These are phyloP conservation scores for Ogataea trehaloabstinens DNA, from an alignment of 805 yeast species.

Conservation along the genomic window DNA sequence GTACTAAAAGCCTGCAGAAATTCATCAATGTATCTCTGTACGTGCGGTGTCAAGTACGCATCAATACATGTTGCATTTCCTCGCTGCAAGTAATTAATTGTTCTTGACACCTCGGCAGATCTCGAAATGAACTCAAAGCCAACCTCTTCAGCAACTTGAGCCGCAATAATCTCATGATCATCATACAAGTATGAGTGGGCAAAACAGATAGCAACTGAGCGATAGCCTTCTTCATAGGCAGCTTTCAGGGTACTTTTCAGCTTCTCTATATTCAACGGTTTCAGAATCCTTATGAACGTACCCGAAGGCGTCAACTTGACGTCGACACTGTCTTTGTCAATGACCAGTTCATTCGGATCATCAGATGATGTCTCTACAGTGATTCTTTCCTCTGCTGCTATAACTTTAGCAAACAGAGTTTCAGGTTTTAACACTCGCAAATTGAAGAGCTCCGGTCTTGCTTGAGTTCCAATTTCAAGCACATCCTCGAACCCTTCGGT, in stretches of 20 bases:
- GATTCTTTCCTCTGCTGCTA: slow-evolving; percentile 88
- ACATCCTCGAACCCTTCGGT: slow-evolving; percentile 88
- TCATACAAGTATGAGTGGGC: slow-evolving; percentile 74
- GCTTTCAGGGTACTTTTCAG: slow-evolving; percentile 41
- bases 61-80: slow-evolving; percentile 79
- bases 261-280: slow-evolving; percentile 45
- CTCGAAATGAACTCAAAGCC: slow-evolving; percentile 72
- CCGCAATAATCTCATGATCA: slow-evolving; percentile 62
- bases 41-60: slow-evolving; percentile 80
- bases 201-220: slow-evolving; percentile 69
- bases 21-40: slow-evolving; percentile 58
- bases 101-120: slow-evolving; percentile 68
- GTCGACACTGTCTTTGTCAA: slow-evolving; percentile 30
- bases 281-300: slow-evolving; percentile 59
- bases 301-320: slow-evolving; percentile 61
- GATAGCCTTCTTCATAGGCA: slow-evolving; percentile 55
- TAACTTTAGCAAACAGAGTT: slow-evolving; percentile 68
- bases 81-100: slow-evolving; percentile 73
- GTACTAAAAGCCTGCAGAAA: slow-evolving; percentile 59
- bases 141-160: slow-evolving; percentile 55
- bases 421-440: slow-evolving; percentile 70
- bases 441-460: slow-evolving; percentile 88
- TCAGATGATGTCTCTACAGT: slow-evolving; percentile 79
- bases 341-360: slow-evolving; percentile 48
- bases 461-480: slow-evolving; percentile 82